Base-by-base conservation (phyloP, 768 basidiomycete genomes). In the Russula abietina region DNA sequence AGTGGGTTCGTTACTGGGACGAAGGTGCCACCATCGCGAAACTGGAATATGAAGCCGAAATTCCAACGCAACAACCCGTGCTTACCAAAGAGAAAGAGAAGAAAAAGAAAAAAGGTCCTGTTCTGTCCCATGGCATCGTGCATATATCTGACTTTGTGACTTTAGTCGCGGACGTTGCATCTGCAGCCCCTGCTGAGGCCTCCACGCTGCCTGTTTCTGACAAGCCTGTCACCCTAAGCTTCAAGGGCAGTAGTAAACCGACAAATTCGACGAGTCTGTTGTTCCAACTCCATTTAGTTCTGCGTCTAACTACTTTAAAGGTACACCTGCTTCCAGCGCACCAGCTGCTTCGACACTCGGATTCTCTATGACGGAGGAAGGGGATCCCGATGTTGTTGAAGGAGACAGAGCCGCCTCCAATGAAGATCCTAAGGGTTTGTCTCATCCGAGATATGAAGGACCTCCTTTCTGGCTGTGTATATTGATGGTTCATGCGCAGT, bases 1-100 rank as follows among this genome's bases (percentile, higher is more conserved):
- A 80, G 8, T 91, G 86, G 83, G 87, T 91, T 26, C 79, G 85
- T 61, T 98, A 98, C 73, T 96, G 96, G 93, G 95, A 98, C 68
- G 92, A 95, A 69, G 82, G 78, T 38, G 88, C 91, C 1, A 88
- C 84, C 1, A 81, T 85, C 28, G 86, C 87, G 38, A 81, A 88
- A 14, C 75, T 91, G 51, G 88, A 89, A 68, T 93, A 92, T 70
- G 83, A 90, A 70, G 89, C 91, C 5, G 87, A 89, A 60, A 80
- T 84, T 69, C 76, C 83, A 17, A 69, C 70, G 0, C 79, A 80
- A 28, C 71, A 77, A 12, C 57, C 70, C 26, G 57, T 74, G 1
- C 75, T 79, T 28, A 75, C 77, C 54, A 77, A 80, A 65, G 80
- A 81, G 60, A 85, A 89, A 67, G 85, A 89, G 71, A 82, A 80